Base-by-base conservation (phyloP, 257 asterid species). In the Cruciata laevipes region DNA sequence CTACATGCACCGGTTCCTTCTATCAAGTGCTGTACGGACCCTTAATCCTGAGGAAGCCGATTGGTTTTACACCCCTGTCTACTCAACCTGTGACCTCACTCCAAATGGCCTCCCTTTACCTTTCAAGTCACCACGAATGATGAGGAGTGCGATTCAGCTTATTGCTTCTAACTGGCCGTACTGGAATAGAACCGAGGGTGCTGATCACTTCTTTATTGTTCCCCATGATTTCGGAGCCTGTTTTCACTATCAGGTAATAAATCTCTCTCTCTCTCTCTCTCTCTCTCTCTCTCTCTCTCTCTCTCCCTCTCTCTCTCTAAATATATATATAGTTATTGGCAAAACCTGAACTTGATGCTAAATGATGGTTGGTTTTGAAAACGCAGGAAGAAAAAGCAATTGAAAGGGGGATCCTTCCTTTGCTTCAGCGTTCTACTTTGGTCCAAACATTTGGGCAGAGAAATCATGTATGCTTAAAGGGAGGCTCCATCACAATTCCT, bases 211-310 rank as follows among this genome's bases (percentile, higher is more conserved):
- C 83, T 89, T 91, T 73, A 87, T 91, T 3, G 86, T 78, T 66
- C 96, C 98, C 16, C 96, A 91, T 70, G 96, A 91, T 85, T 91
- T 91, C 62, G 98, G 83, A 38, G 90, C 98, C 3, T 91, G 96
- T 83, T 91, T 91, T 71, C 98, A 91, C 83, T 91, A 91, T 83
- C 94, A 65, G 75, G 96, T 89, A 67, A 81, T 87, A 32, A 21
- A 10, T 69, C 73, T 33, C 30, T 27, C 13, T 40, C 18, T 24
- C 42, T 37, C 42, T 37, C 38, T 35, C 9, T 40, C 18, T 24
- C 42, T 37, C 42, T 37, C 38, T 35, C 9, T n/a, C 40, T 37
- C 40, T 37, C 37, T 33, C 6, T 33, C 37, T 4, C 37, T 33
- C 5, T 33, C 37, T 33, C 12, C 9, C 40, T 37, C 63, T 31